Percentiles rank a stretch among this genome's conserved stretches.
These are phyloP conservation scores for Cytospora piceae DNA, from an alignment of 2,329 filamentous ascomycete species.

Conservation along the genomic window DNA sequence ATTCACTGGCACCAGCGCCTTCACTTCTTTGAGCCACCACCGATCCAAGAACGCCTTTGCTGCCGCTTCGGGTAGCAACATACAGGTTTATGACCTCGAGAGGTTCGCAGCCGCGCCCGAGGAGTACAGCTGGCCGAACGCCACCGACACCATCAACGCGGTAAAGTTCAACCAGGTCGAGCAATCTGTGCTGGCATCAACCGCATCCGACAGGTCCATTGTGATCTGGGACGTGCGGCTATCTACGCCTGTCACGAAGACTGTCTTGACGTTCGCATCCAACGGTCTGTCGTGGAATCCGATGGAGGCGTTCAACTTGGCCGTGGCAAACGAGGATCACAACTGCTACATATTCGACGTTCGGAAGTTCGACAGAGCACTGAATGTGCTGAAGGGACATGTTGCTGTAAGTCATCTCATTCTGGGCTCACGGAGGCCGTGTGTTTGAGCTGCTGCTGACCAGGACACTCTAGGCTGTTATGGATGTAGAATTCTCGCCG, in stretches of 20 bases:
- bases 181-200: slow-evolving; percentile 85
- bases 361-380: slow-evolving; percentile 82
- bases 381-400: slow-evolving; percentile 90
- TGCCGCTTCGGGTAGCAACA: slow-evolving; percentile 68
- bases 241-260: slow-evolving; percentile 78
- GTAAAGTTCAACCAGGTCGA: slow-evolving; percentile 93
- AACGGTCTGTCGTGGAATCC: slow-evolving; percentile 93
- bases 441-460: background rate
- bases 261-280: slow-evolving; percentile 78
- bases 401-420: slow-evolving; percentile 51
- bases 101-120: slow-evolving; percentile 80
- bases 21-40: slow-evolving; percentile 83
- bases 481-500: slow-evolving; percentile 94
- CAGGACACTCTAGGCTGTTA: slow-evolving; percentile 63
- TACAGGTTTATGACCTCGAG: slow-evolving; percentile 88
- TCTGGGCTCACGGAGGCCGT: background rate
- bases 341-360: slow-evolving; percentile 90
- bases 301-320: slow-evolving; percentile 84
- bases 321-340: slow-evolving; percentile 91
- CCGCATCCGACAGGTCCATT: slow-evolving; percentile 81
- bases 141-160: slow-evolving; percentile 85
- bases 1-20: slow-evolving; percentile 81
- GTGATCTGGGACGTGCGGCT: slow-evolving; percentile 89
- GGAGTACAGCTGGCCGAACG: slow-evolving; percentile 83
- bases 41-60: slow-evolving; percentile 79